Evolutionary conservation across 2,329 filamentous ascomycete genomes (phyloP), one percentile per base, ranked within the genome.

Genomic region (Curvularia sp.): DNA sequence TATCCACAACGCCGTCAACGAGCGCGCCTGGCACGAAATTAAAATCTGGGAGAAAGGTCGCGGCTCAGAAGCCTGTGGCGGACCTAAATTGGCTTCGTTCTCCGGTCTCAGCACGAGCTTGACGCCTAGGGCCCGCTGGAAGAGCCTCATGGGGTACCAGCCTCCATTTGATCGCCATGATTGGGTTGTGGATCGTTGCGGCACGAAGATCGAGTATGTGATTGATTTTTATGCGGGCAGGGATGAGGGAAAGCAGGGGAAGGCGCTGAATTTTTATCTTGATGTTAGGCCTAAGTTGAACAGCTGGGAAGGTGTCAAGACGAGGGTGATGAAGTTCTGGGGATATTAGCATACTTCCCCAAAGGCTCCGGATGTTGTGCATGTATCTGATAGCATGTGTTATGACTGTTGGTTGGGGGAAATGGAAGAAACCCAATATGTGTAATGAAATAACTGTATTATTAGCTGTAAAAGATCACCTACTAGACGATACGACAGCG

Each of bases 1-100:
- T 2, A 98, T 98, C 70, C 95, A 99, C 80, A 99, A 99, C 76
- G 95, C 95, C 44, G 95, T 99, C 62, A 99, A 99, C 79, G 95
- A 99, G 84, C 85, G 92, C 42, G 95, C 95, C 0, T 99, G 95
- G 95, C 84, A 86, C 62, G 91, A 98, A 80, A 98, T 99, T 65
- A 87, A 91, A 68, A 82, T 86, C 44, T 99, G 95, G 95, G 95
- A 99, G 79, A 83, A 81, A 43, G 89, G 89, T 0, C 67, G 80
- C 79, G 77, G 85, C 57, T 77, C 81, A 38, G 80, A 90, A 67
- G 80, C 85, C 85, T 88, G 90, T 64, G 89, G 86, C 52, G 93
- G 93, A 0, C 95, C 95, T 0, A 89, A 87, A 60, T 82, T 99
- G 43, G 88, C 93, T 65, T 91, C 88, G 4, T 99, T 99, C 75